Evolutionary conservation across 495 filamentous ascomycete genomes (phyloP).

Genomic region (Penicillium robsamsonii): DNA sequence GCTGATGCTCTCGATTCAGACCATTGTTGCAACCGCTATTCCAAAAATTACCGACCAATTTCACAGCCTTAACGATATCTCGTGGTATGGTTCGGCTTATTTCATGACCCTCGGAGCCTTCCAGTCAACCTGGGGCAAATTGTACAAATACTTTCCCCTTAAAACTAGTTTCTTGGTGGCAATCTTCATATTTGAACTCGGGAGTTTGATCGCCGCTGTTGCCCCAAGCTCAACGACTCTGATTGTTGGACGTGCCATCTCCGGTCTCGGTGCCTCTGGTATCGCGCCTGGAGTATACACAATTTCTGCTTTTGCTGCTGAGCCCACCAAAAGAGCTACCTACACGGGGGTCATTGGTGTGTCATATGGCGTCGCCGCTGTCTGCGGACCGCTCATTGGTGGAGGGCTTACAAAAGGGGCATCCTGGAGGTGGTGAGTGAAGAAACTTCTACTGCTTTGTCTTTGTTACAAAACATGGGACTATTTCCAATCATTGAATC

Average conservation of each 20-base stretch:
- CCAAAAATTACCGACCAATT: not conserved
- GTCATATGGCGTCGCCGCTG: conserved; percentile 38
- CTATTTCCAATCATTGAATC: not conserved
- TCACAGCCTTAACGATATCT: not conserved
- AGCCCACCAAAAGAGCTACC: conserved; percentile 33
- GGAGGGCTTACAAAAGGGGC: no score
- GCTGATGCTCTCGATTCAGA: conserved; percentile 12
- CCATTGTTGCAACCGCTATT: conserved; percentile 46
- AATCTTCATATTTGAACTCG: conserved; percentile 70
- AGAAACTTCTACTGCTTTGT: no score
- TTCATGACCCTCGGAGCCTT: conserved; percentile 54
- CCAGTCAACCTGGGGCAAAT: conserved; percentile 52
- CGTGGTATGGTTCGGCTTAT: conserved; percentile 45
- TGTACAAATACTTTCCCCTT: conserved; percentile 53
- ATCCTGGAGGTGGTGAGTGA: no score
- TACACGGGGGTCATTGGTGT: conserved; percentile 41
- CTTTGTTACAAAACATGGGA: no score
- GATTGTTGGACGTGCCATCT: conserved; percentile 39
- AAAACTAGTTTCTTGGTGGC: conserved; percentile 52
- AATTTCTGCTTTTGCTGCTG: conserved; percentile 33
- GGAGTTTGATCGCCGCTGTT: conserved; percentile 47
- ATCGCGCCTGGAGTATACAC: conserved; percentile 28
- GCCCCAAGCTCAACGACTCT: conserved; percentile 29
- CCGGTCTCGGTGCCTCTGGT: conserved; percentile 19
- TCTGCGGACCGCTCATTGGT: conserved; percentile 46